Base-by-base conservation (phyloP, 768 basidiomycete genomes). In the Agrocybe praecox region DNA sequence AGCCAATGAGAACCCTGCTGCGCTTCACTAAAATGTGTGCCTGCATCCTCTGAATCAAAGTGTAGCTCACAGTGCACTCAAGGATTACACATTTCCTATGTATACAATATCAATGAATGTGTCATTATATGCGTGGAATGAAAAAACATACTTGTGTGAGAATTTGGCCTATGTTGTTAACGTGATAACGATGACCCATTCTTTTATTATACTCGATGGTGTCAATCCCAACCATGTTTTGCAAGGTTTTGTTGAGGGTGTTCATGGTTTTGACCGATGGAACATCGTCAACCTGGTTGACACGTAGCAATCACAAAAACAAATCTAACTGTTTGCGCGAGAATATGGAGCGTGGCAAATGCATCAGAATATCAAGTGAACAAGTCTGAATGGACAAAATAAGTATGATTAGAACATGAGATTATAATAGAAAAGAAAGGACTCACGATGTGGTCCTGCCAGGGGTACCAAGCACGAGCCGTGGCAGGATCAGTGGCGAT, bases 281-380 rank as follows among this genome's bases (percentile, higher is more conserved):
- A 2, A 49, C 48, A 17, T 49, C 12, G 34, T 32, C 26, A 19
- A 50, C 14, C 6, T 43, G n/a, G 21, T 33, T 56, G 46, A 47
- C 15, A 6, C 46, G 51, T n/a, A 70, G 58, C 6, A 69, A 49
- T 69, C 71, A 72, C 1, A 65, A 53, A 23, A 72, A 68, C 4
- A 69, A 60, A 32, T 67, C 67, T 0, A 72, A 53, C 48, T 72
- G 71, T 15, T 61, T 57, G 0, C 63, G 56, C 1, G 70, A 71
- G 53, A 71, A 74, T 1, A 67, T 66, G 14, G 68, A 72, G 2
- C 67, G 62, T 1, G 71, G 72, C 0, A 74, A 51, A 29, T 73
- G 70, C 60, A 65, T 67, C 6, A 74, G 42, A 26, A 72, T 64
- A 50, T 74, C 69, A 1, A 73, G 59, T 10, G 67, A 63, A 44